A percentile compares a stretch with the other conserved stretches of the same genome.
Conservation (phyloP, 768 basidiomycete genomes). For the Xerocomellus intermedius region DNA sequence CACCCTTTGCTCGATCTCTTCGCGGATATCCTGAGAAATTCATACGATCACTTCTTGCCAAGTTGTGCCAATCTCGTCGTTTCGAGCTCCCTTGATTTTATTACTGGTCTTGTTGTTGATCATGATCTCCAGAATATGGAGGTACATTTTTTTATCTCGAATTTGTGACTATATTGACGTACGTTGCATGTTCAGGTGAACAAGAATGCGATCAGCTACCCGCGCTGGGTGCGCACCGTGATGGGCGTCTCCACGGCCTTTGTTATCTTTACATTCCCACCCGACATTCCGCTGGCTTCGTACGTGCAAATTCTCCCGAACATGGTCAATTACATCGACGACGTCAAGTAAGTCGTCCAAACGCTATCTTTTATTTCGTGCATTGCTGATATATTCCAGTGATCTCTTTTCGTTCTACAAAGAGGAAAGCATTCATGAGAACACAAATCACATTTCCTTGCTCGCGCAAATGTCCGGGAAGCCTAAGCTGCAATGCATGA, state of each 20-base stretch:
- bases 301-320: slow-evolving; percentile 7
- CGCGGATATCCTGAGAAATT: not conserved
- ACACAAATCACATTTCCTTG: slow-evolving; percentile 1
- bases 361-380: not conserved
- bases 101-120: slow-evolving; percentile 1
- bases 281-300: not conserved
- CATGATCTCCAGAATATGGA: slow-evolving; percentile 1
- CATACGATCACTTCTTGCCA: slow-evolving; percentile 2
- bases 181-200: not conserved
- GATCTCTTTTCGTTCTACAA: slow-evolving; percentile 7
- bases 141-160: too few relatives aligned
- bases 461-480: slow-evolving; percentile 2
- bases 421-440: not conserved
- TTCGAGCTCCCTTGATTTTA: slow-evolving; percentile 5
- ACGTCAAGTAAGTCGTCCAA: not conserved
- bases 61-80: slow-evolving; percentile 3
- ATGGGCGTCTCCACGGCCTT: slow-evolving; percentile 2
- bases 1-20: slow-evolving; percentile 4
- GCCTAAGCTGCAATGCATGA: slow-evolving; percentile 6
- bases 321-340: slow-evolving; percentile 3
- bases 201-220: not conserved
- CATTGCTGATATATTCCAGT: not conserved
- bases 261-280: slow-evolving; percentile 7
- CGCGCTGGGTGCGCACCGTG: slow-evolving; percentile 4
- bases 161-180: too few relatives aligned